phyloP scores from a whole-genome alignment of 805 yeast genomes.

The Cyberlindnera mycetangii region DNA sequence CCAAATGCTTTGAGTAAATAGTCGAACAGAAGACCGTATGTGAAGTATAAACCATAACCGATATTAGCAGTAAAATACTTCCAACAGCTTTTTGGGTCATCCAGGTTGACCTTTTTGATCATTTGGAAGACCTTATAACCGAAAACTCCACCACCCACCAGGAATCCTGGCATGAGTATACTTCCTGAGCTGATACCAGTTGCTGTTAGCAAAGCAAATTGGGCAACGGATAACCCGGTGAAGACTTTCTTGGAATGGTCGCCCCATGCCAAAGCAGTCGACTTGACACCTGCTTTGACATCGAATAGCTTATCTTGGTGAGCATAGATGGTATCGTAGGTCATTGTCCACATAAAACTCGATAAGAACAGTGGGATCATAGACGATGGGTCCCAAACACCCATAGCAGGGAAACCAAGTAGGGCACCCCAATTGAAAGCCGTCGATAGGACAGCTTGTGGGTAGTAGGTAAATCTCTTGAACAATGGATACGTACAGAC shows the following conservation, averaged over 20 bases:
- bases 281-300: conserved; percentile 84
- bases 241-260: conserved; percentile 67
- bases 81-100: conserved; percentile 83
- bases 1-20: conserved; percentile 52
- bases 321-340: conserved; percentile 94
- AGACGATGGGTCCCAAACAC: conserved; percentile 70
- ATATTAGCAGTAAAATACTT: conserved; percentile 73
- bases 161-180: conserved; percentile 80
- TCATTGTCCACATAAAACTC: conserved; percentile 89
- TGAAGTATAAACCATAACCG: conserved; percentile 66
- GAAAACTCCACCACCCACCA: conserved; percentile 62
- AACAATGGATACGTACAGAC: conserved; percentile 89
- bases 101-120: conserved; percentile 73
- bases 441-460: conserved; percentile 77
- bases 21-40: conserved; percentile 65
- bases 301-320: conserved; percentile 95
- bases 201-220: conserved; percentile 55
- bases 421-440: conserved; percentile 95
- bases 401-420: conserved; percentile 95
- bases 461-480: conserved; percentile 93
- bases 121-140: conserved; percentile 64
- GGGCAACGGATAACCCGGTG: conserved; percentile 61
- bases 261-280: conserved; percentile 96
- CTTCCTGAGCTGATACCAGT: conserved; percentile 72
- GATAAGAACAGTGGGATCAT: conserved; percentile 77